Base-by-base conservation (phyloP, 495 filamentous ascomycete genomes). In the Penicillium argentinense region DNA sequence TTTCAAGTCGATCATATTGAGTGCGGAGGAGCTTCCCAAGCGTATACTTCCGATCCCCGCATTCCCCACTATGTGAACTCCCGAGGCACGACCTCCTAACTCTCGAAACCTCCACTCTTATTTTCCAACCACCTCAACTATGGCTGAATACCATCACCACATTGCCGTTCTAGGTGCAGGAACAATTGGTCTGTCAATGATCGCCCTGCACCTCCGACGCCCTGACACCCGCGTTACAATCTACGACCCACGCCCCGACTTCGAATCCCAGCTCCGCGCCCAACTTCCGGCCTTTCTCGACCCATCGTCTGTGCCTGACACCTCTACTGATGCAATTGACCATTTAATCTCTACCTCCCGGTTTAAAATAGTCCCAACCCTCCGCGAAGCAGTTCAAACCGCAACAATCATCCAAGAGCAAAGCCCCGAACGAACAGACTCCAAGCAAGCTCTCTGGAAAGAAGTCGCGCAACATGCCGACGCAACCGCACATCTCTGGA, bases 121-220 rank as follows among this genome's bases (percentile, higher is more conserved):
- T 36, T 21, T 21, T 4, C 4, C 16, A 19, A 8, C 33, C 16
- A 36, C 4, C 17, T 33, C 32, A 44, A 43, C 14, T 9, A 55
- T 55, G 52, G 34, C 52, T 9, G 45, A 51, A 41, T 49, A 45
- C 32, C 54, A 53, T 3, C 65, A 67, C 47, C 53, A 60, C 17
- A 73, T 83, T 42, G 72, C 79, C 22, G 53, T 82, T 22, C 67
- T 83, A 14, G 78, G 80, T 28, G 63, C 72, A 12, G 78, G 79
- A 32, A 83, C 81, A 25, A 83, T 84, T 44, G 80, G 81, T 42
- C 72, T 83, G 39, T 82, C 80, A 21, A 79, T 79, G 67, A 66
- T 75, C 21, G 76, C 78, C 39, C 70, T 82, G 9, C 79, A 83
- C 53, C 64, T 83, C 27, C 48, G 63, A 2, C 69, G 73, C 47